These are phyloP conservation scores for Jaapia argillacea DNA, from an alignment of 768 basidiomycete genomes.

Conservation along the genomic window DNA sequence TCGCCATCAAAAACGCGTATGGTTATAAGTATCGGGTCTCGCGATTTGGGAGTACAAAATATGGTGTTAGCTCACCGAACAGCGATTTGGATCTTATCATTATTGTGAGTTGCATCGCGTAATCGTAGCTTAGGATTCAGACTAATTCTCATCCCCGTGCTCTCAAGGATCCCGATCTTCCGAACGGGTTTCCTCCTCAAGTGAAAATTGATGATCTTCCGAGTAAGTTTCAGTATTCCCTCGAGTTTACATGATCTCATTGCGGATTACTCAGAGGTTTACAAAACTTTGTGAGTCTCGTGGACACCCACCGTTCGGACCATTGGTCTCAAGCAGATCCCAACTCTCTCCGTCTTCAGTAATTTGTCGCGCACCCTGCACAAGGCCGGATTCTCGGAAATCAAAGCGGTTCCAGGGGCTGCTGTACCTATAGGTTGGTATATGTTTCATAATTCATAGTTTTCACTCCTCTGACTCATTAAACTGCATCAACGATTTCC, in stretches of 20 bases:
- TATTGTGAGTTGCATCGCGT: constrained; percentile 27
- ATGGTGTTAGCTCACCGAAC: constrained; percentile 27
- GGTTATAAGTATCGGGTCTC: constrained; percentile 24
- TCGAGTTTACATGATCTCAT: not conserved
- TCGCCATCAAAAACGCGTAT: constrained; percentile 18
- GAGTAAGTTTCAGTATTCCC: too few species aligned
- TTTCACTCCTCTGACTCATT: constrained; percentile 3
- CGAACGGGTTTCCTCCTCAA: constrained; percentile 20
- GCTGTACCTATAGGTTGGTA: constrained; percentile 32
- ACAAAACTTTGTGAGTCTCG: too few species aligned
- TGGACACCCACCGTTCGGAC: too few species aligned
- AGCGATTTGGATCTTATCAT: constrained; percentile 48
- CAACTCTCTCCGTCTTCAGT: too few species aligned
- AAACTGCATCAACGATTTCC: not conserved
- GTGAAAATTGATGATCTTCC: too few species aligned
- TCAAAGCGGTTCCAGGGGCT: constrained; percentile 22
- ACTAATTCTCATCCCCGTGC: too few species aligned
- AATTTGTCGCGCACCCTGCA: too few species aligned
- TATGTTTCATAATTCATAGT: not conserved
- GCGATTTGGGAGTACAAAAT: constrained; percentile 41
- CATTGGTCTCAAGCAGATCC: too few species aligned
- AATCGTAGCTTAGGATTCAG: not conserved
- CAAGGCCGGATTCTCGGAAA: not conserved
- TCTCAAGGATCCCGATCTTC: constrained; percentile 21
- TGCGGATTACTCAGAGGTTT: not conserved